phyloP scores from a whole-genome alignment of 2,329 filamentous ascomycete species.

The Alternaria novae-zelandiae region DNA sequence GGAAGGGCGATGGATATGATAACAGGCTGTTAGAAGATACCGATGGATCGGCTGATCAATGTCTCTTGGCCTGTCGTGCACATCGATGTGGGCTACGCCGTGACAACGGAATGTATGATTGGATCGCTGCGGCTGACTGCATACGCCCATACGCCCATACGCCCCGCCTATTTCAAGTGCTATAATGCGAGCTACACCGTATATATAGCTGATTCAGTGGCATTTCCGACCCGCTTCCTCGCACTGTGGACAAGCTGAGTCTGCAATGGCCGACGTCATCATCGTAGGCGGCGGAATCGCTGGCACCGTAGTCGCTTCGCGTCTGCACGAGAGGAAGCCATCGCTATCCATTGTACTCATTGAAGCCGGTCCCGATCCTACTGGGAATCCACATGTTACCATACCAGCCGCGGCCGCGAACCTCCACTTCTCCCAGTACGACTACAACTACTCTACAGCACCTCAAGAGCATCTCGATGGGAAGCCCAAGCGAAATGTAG shows the following conservation, averaged over 20 bases:
- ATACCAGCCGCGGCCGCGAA: too few relatives aligned
- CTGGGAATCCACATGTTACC: too few relatives aligned
- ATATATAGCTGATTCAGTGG: not conserved
- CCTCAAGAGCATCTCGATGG: too few relatives aligned
- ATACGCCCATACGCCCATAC: not conserved
- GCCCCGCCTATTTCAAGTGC: not conserved
- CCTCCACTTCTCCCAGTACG: too few relatives aligned
- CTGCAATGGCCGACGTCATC: conserved; percentile 27
- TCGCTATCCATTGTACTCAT: conserved; percentile 33
- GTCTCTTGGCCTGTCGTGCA: too few relatives aligned
- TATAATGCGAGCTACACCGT: not conserved
- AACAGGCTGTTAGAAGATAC: too few relatives aligned
- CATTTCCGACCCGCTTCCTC: not conserved
- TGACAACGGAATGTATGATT: not conserved
- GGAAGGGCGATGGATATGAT: too few relatives aligned
- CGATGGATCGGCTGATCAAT: too few relatives aligned
- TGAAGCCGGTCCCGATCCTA: conserved; percentile 22
- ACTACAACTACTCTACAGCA: too few relatives aligned
- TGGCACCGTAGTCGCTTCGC: conserved; percentile 37
- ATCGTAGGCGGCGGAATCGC: conserved; percentile 37
- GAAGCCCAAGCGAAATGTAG: too few relatives aligned
- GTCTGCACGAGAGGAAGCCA: conserved; percentile 27
- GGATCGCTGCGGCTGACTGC: not conserved
- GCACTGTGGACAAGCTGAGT: not conserved
- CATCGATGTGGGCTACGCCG: not conserved